A percentile compares a stretch with the other conserved stretches of the same genome.
Evolutionary conservation across 2,329 filamentous ascomycete species (phyloP).

Genomic region (Talaromyces atroroseus): DNA sequence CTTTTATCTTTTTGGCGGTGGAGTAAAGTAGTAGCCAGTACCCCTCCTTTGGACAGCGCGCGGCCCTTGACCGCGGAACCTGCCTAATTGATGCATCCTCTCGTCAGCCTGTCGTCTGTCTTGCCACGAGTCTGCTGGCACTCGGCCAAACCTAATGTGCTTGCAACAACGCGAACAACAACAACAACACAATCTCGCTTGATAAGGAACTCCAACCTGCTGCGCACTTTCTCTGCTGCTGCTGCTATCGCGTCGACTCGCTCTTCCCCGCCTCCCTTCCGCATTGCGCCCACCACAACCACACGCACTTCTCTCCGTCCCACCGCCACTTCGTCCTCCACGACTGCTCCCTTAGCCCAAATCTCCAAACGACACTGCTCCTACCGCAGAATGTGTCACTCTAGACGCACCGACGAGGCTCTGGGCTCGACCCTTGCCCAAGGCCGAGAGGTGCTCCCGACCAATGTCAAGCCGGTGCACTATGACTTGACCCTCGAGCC

Average conservation of each 20-base stretch:
- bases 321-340: slow-evolving; percentile 20
- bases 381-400: slow-evolving; percentile 70
- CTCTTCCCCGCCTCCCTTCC: slow-evolving; percentile 8
- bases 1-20: background rate
- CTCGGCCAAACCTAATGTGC: slow-evolving; percentile 8
- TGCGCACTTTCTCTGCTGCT: background rate
- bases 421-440: slow-evolving; percentile 54
- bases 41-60: background rate
- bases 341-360: slow-evolving; percentile 16
- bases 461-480: slow-evolving; percentile 86
- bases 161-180: background rate
- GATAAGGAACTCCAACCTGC: background rate
- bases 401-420: slow-evolving; percentile 51
- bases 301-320: slow-evolving; percentile 17
- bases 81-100: slow-evolving; percentile 2
- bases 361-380: slow-evolving; percentile 58
- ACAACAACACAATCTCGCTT: background rate
- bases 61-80: no score
- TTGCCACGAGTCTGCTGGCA: slow-evolving; percentile 10
- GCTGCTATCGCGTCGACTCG: background rate
- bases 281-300: slow-evolving; percentile 18
- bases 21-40: background rate
- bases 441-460: slow-evolving; percentile 78
- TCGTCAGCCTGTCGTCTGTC: slow-evolving; percentile 10
- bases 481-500: slow-evolving; percentile 91